Percentiles rank a stretch among this genome's conserved stretches.
These are phyloP conservation scores for Knufia fluminis DNA, from an alignment of 2,329 filamentous ascomycete genomes.

Conservation along the genomic window DNA sequence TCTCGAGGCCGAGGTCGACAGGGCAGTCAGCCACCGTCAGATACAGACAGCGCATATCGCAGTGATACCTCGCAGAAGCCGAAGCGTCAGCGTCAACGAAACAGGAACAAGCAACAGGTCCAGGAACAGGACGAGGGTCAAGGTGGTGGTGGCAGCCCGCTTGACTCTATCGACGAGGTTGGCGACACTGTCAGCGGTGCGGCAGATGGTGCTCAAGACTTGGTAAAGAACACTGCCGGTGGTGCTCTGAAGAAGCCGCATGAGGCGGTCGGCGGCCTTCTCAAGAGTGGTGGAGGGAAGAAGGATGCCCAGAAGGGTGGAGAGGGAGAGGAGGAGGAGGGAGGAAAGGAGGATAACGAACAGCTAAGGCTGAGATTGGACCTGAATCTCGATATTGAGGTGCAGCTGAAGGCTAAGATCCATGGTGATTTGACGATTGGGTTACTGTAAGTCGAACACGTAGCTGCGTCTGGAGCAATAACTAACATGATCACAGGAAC, in stretches of 20 bases:
- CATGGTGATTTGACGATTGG: conserved; percentile 54
- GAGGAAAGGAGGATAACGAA: conserved; percentile 17
- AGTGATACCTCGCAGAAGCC: conserved; percentile 45
- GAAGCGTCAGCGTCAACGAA: conserved; percentile 47
- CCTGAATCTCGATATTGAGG: conserved; percentile 54
- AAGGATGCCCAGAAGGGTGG: conserved; percentile 49
- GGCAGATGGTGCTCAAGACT: conserved; percentile 37
- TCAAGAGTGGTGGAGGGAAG: conserved; percentile 18
- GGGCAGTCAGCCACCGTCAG: conserved; percentile 33
- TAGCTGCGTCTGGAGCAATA: not conserved
- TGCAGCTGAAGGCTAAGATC: conserved; percentile 56
- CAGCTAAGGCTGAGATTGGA: conserved; percentile 49
- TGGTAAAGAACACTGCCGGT: conserved; percentile 48
- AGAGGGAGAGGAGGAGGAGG: conserved; percentile 26
- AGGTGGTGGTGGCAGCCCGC: conserved; percentile 28
- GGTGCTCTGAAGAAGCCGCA: conserved; percentile 32
- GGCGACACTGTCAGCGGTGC: conserved; percentile 42
- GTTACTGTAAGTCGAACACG: conserved; percentile 31
- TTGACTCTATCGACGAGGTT: conserved; percentile 50
- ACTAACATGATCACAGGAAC: too few relatives aligned
- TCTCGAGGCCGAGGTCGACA: conserved; percentile 29
- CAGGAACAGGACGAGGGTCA: conserved; percentile 31
- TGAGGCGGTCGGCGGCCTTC: conserved; percentile 32
- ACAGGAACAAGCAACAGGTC: conserved; percentile 28
- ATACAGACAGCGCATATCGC: conserved; percentile 46